Evolutionary conservation across 495 filamentous ascomycete species (phyloP), one percentile per base, ranked within the genome.

Genomic region (Friedmanniomyces simplex): DNA sequence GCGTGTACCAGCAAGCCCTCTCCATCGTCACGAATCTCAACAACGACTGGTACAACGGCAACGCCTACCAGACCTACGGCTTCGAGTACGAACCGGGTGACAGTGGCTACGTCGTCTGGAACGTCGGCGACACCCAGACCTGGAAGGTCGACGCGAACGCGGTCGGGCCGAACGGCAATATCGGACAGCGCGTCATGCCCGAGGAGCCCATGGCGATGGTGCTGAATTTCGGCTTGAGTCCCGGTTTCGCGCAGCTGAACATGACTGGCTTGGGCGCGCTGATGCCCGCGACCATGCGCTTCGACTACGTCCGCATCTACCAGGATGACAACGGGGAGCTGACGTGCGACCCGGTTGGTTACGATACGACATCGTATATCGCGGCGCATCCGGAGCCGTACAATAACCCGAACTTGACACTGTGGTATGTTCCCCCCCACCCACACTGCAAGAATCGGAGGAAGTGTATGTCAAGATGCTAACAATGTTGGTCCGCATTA

Each of bases 281-380:
- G 34, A 62, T 69, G 22, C 60, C 63, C 10, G 69, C 69, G 60
- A 59, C 66, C 53, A 83, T 88, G 77, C 76, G 83, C 3, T 71
- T 89, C 54, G 86, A 90, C 64, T 88, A 87, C 63, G 69, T 90
- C 39, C 80, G 86, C 5, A 86, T 90, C 52, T 89, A 88, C 62
- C 83, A 77, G 37, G 74, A 79, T 14, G 77, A 78, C 49, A 66
- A 64, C 14, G 67, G 79, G 3, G 68, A 80, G 32, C 78, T 78
- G 48, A 86, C 84, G 32, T 89, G 86, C 69, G 86, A 90, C 72
- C 86, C 86, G 0, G 74, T 72, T 1, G 83, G 78, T 0, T 89
- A 82, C 64, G 76, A 79, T 60, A 89, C 85, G 13, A 87, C 84
- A 0, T 57, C 71, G n/a, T 90, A 89, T 67, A 90, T 90, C 59